A percentile compares a stretch with the other conserved stretches of the same genome.
These are phyloP conservation scores for Blastobotrys illinoisensis DNA, from an alignment of 1,139 yeast genomes.

Conservation along the genomic window DNA sequence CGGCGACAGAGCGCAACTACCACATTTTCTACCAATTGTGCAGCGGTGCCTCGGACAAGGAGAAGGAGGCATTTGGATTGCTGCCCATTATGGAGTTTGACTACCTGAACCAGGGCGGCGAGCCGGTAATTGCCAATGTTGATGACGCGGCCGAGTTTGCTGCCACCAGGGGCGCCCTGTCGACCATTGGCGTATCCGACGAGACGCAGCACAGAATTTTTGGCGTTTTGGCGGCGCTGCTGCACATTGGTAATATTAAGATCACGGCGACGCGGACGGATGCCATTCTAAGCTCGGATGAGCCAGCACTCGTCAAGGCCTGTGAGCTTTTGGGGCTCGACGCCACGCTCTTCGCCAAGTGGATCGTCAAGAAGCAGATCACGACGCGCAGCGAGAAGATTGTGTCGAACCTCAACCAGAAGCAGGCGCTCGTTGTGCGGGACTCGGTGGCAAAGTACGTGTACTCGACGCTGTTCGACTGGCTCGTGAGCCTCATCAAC, in stretches of 20 bases:
- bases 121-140: constrained; percentile 63
- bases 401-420: constrained; percentile 72
- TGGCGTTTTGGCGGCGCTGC: constrained; percentile 76
- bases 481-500: constrained; percentile 87
- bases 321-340: constrained; percentile 83
- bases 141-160: constrained; percentile 77
- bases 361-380: constrained; percentile 92
- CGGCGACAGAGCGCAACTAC: constrained; percentile 81
- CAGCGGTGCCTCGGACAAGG: constrained; percentile 64
- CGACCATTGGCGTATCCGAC: constrained; percentile 66
- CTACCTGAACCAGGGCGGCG: constrained; percentile 90
- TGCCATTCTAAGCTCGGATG: constrained; percentile 78
- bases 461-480: constrained; percentile 87
- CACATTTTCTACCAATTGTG: constrained; percentile 91
- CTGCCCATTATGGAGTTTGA: constrained; percentile 58
- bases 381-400: constrained; percentile 91
- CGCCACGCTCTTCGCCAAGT: constrained; percentile 68
- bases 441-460: constrained; percentile 95
- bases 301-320: constrained; percentile 77
- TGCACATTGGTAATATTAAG: constrained; percentile 90
- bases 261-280: constrained; percentile 82
- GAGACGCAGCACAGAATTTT: constrained; percentile 65
- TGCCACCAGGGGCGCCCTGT: constrained; percentile 68
- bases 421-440: constrained; percentile 86
- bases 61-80: constrained; percentile 55